phyloP scores from a whole-genome alignment of 768 basidiomycete genomes.

The Termitomyces sp. region DNA sequence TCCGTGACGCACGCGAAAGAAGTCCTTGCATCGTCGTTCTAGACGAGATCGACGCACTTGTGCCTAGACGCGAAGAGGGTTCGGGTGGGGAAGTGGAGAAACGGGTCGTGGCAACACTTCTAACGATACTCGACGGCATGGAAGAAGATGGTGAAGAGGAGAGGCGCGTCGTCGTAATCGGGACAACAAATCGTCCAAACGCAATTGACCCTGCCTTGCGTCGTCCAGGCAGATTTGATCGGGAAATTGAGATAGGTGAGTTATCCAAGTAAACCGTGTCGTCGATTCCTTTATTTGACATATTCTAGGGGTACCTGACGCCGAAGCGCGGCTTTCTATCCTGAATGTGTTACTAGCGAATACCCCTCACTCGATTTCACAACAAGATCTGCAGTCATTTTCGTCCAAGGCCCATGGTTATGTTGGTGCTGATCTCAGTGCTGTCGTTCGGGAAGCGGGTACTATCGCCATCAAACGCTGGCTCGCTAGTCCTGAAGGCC shows the following conservation, averaged over 20 bases:
- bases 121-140: constrained; percentile 94
- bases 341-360: constrained; percentile 78
- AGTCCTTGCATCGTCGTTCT: constrained; percentile 92
- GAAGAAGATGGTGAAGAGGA: constrained; percentile 38
- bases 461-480: constrained; percentile 87
- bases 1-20: constrained; percentile 72
- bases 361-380: constrained; percentile 68
- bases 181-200: constrained; percentile 93
- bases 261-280: background rate
- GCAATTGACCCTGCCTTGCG: constrained; percentile 92
- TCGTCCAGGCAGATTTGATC: constrained; percentile 86
- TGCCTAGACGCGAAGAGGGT: constrained; percentile 83
- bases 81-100: constrained; percentile 95
- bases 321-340: constrained; percentile 78
- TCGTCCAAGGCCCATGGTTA: constrained; percentile 88
- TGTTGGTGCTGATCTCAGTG: constrained; percentile 93
- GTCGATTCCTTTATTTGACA: constrained; percentile 2
- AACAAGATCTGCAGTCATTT: constrained; percentile 54
- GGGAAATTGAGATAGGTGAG: constrained; percentile 92
- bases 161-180: constrained; percentile 85
- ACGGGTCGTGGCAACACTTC: constrained; percentile 88
- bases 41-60: constrained; percentile 95
- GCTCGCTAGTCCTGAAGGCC: constrained; percentile 29
- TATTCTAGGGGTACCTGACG: constrained; percentile 76
- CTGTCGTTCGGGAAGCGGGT: constrained; percentile 90